These are phyloP conservation scores for Colletotrichum tanaceti DNA, from an alignment of 2,329 filamentous ascomycete species.

Conservation along the genomic window DNA sequence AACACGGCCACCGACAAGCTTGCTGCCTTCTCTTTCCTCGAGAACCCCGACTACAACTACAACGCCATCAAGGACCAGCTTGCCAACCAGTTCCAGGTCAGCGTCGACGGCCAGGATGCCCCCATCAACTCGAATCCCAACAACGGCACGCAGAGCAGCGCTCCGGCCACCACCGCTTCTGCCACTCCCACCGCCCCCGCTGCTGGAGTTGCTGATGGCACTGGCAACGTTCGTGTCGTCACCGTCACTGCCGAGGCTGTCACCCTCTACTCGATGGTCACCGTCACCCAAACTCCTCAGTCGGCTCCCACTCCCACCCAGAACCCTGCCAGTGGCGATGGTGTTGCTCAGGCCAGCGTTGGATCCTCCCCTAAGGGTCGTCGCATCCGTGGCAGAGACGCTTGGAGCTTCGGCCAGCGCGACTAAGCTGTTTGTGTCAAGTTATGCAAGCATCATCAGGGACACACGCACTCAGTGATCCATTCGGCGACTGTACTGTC, in stretches of 20 bases:
- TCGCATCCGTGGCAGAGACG: conserved; percentile 33
- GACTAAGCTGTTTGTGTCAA: conserved; percentile 12
- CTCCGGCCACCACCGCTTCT: conserved; percentile 40
- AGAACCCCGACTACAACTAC: conserved; percentile 55
- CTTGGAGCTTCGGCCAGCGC: conserved; percentile 36
- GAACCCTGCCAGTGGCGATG: conserved; percentile 53
- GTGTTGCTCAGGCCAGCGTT: conserved; percentile 37
- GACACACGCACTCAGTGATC: neutral
- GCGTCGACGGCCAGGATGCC: conserved; percentile 47
- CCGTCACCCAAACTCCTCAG: conserved; percentile 53
- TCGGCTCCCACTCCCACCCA: conserved; percentile 53
- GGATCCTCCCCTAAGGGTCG: conserved; percentile 38
- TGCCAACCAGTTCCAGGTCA: conserved; percentile 58
- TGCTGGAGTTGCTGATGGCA: conserved; percentile 7
- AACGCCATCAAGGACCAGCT: conserved; percentile 61
- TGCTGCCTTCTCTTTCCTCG: conserved; percentile 47
- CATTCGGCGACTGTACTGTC: neutral
- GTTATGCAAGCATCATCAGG: conserved; percentile 1
- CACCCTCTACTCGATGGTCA: conserved; percentile 45
- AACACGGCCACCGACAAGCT: conserved; percentile 38
- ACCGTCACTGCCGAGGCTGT: conserved; percentile 41
- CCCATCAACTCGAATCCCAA: conserved; percentile 30
- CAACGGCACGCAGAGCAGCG: conserved; percentile 42
- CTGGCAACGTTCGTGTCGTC: conserved; percentile 28
- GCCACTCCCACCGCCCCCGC: conserved; percentile 27